phyloP scores from a whole-genome alignment of 257 asterid species.

The Striga asiatica region DNA sequence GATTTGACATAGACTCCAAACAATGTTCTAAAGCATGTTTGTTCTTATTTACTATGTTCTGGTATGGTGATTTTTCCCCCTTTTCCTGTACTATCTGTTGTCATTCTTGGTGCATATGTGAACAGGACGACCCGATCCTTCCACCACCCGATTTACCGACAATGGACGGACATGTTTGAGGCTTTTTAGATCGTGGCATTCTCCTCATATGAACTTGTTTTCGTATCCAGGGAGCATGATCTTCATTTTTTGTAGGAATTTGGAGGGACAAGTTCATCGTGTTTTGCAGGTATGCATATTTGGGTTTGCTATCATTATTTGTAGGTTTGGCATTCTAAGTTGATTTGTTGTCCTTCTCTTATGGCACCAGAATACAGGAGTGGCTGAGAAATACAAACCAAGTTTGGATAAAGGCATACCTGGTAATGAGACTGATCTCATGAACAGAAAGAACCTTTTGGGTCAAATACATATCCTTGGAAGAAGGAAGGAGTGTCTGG shows the following conservation, averaged over 20 bases:
- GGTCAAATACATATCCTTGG: slow-evolving; percentile 88
- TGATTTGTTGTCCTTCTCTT: slow-evolving; percentile 3
- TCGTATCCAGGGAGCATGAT: slow-evolving; percentile 54
- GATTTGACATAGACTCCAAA: no score
- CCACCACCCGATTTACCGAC: no score
- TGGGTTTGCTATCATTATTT: not conserved
- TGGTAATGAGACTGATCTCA: slow-evolving; percentile 63
- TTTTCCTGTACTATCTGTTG: no score
- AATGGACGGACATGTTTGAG: no score
- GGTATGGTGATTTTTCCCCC: no score
- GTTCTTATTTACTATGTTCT: no score
- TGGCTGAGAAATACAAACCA: slow-evolving; percentile 55
- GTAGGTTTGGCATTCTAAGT: not conserved
- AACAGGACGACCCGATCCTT: no score
- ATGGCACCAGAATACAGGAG: slow-evolving; percentile 48
- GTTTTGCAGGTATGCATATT: not conserved
- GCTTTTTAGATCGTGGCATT: no score
- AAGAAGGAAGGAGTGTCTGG: slow-evolving; percentile 86
- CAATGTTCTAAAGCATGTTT: no score
- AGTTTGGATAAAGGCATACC: slow-evolving; percentile 54
- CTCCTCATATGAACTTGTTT: slow-evolving; percentile 57
- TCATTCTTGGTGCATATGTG: no score
- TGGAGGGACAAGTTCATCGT: slow-evolving; percentile 74
- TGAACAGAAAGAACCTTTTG: slow-evolving; percentile 59
- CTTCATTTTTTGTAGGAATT: slow-evolving; percentile 40